These are phyloP conservation scores for Solanum dulcamara DNA, from an alignment of 257 asterid genomes.

Conservation along the genomic window DNA sequence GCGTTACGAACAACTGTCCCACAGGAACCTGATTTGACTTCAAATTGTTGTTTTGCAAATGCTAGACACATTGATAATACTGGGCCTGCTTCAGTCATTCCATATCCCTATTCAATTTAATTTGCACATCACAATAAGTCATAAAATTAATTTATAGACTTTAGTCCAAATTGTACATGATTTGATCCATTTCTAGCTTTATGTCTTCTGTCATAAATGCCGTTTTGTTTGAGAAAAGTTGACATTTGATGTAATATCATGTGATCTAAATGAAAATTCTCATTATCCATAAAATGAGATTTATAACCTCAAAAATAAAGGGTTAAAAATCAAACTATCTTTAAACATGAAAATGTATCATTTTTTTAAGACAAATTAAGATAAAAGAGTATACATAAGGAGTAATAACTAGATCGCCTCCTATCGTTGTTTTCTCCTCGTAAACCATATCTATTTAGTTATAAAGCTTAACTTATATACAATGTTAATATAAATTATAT, in stretches of 20 bases:
- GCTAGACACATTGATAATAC: constrained; percentile 29
- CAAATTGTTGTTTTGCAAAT: constrained; percentile 20
- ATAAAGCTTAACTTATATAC: neutral
- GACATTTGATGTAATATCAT: neutral
- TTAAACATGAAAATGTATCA: neutral
- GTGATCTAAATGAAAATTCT: neutral
- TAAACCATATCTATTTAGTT: neutral
- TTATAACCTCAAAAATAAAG: neutral
- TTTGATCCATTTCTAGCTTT: neutral
- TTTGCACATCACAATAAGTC: neutral
- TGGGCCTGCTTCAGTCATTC: constrained; percentile 39
- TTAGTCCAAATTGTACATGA: neutral
- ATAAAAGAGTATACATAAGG: neutral
- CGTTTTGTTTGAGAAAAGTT: neutral
- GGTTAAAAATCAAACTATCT: neutral
- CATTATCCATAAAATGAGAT: neutral
- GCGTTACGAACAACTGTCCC: constrained; percentile 29
- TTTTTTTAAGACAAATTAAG: neutral
- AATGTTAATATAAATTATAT: neutral
- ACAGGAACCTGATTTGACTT: constrained; percentile 26
- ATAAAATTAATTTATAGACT: neutral
- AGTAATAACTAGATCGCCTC: neutral
- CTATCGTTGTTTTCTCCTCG: neutral
- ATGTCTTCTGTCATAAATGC: neutral
- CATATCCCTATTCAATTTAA: constrained; percentile 15